phyloP scores from a whole-genome alignment of 2,329 filamentous ascomycete species.

The Penicillium sp. region DNA sequence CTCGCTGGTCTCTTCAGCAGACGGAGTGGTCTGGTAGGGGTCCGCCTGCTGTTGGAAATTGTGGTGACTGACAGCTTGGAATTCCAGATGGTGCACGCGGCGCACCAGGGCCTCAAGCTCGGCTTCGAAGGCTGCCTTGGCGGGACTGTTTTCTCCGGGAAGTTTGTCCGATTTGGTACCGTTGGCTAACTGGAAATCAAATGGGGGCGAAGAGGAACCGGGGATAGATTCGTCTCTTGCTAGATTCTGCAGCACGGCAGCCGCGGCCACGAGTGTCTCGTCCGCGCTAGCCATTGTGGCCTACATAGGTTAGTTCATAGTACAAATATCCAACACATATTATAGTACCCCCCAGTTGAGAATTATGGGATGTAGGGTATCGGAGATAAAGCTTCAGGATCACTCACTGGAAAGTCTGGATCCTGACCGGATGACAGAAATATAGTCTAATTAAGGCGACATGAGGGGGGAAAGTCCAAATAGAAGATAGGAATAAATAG shows the following conservation, averaged over 20 bases:
- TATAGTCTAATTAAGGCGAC: constrained; percentile 31
- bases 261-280: constrained; percentile 50
- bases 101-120: constrained; percentile 77
- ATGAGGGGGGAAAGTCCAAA: constrained; percentile 20
- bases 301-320: constrained; percentile 24
- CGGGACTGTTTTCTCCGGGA: constrained; percentile 71
- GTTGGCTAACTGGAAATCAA: constrained; percentile 47
- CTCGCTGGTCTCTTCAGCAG: constrained; percentile 61
- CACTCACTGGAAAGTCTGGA: constrained; percentile 32
- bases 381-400: not conserved
- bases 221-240: constrained; percentile 42
- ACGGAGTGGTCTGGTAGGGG: constrained; percentile 66
- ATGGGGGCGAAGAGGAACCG: constrained; percentile 37
- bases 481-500: constrained; percentile 1
- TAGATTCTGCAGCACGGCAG: constrained; percentile 48
- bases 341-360: not conserved
- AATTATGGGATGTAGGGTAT: not conserved
- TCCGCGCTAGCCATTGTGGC: constrained; percentile 49
- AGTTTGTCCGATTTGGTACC: constrained; percentile 62
- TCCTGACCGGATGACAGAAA: constrained; percentile 29
- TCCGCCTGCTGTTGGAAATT: constrained; percentile 35
- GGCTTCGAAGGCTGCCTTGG: constrained; percentile 76
- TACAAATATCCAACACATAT: not conserved
- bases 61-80: constrained; percentile 60
- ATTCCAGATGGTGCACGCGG: constrained; percentile 80